Conservation (phyloP, 345 rosid genomes). For the Corchorus olitorius region DNA sequence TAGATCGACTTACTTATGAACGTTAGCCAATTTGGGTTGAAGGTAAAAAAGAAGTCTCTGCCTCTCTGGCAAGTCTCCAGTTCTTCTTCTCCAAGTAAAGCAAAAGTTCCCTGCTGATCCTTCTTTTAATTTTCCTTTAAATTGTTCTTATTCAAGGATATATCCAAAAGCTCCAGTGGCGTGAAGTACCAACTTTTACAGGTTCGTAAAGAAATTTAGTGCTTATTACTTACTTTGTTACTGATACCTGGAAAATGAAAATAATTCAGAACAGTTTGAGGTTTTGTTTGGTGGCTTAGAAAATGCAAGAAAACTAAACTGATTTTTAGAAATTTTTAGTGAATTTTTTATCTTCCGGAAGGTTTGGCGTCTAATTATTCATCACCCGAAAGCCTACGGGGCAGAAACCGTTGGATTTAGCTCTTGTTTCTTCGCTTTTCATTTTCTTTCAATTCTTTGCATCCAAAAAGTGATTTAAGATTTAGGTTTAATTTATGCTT, state of each 20-base stretch:
- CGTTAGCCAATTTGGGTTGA: not conserved
- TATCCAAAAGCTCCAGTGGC: not conserved
- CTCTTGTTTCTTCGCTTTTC: not conserved
- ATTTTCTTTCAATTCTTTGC: not conserved
- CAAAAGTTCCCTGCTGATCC: not conserved
- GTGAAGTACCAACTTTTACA: not conserved
- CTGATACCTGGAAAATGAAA: not conserved
- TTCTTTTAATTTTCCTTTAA: not conserved
- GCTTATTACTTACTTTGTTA: not conserved
- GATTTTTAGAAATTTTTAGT: not conserved
- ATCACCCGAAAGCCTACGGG: not conserved
- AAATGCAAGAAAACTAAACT: not conserved
- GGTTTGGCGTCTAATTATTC: not conserved
- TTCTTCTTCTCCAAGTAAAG: not conserved
- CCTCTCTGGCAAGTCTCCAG: not conserved
- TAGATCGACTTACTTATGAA: not conserved
- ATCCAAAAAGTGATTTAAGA: not conserved
- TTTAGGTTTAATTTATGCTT: not conserved
- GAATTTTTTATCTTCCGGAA: not conserved
- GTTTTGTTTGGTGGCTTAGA: conserved; percentile 4
- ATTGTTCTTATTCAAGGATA: not conserved
- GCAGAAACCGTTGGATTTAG: not conserved
- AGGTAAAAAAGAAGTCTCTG: not conserved
- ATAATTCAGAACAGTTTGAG: not conserved
- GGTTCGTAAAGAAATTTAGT: not conserved